Evolutionary conservation across 345 rosid genomes (phyloP).

Genomic region (Trapa incisa): DNA sequence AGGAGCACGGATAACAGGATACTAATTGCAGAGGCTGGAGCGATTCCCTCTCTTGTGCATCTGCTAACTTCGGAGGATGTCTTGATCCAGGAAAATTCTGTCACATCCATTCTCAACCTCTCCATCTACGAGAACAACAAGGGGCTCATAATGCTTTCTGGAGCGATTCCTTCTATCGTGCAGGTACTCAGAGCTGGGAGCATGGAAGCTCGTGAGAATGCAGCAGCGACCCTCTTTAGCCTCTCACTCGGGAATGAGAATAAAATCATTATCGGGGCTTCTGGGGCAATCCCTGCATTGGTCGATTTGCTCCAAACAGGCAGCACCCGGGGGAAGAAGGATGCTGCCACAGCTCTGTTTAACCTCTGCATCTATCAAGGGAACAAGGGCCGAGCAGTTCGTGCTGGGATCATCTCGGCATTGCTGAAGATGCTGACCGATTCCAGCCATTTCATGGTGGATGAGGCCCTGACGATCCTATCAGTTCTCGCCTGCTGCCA

Average conservation of each 20-base stretch:
- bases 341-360: conserved; percentile 86
- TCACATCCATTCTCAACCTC: conserved; percentile 81
- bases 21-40: conserved; percentile 77
- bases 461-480: conserved; percentile 69
- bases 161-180: conserved; percentile 74
- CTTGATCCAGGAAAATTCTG: conserved; percentile 60
- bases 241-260: conserved; percentile 81
- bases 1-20: conserved; percentile 80
- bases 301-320: conserved; percentile 63
- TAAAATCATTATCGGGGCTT: conserved; percentile 80
- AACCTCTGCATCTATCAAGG: conserved; percentile 78
- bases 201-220: conserved; percentile 83
- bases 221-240: conserved; percentile 92
- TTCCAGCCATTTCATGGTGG: conserved; percentile 51
- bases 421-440: conserved; percentile 57
- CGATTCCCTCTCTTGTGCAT: conserved; percentile 59
- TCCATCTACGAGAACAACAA: conserved; percentile 76
- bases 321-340: conserved; percentile 76
- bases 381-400: conserved; percentile 78
- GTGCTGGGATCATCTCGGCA: conserved; percentile 66
- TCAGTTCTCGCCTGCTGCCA: conserved; percentile 64
- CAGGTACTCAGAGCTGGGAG: conserved; percentile 78
- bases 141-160: conserved; percentile 70
- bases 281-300: conserved; percentile 74
- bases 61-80: conserved; percentile 50